phyloP scores from a whole-genome alignment of 345 rosid genomes.

The Geranium brycei region DNA sequence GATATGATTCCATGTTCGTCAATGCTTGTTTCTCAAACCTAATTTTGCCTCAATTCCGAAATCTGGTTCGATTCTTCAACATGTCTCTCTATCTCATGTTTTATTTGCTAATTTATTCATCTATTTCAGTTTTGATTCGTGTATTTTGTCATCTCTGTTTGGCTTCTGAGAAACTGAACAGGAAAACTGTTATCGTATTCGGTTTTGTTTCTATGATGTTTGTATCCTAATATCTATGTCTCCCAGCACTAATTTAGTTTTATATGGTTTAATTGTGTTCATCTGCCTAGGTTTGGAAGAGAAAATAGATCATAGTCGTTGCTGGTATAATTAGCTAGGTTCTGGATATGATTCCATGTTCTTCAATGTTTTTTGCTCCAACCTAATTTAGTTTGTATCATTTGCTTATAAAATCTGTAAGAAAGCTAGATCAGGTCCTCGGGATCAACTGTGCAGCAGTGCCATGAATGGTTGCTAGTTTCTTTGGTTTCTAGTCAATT shows the following conservation, averaged over 20 bases:
- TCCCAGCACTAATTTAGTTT: not conserved
- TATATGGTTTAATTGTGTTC: not conserved
- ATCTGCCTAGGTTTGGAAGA: not conserved
- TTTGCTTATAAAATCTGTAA: not conserved
- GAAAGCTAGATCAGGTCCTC: not conserved
- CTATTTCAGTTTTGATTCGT: not conserved
- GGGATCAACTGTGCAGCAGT: not conserved
- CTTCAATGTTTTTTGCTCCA: not conserved
- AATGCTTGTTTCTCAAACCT: no score
- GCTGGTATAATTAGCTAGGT: not conserved
- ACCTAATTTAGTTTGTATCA: not conserved
- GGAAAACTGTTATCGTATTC: no score
- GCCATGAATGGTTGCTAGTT: not conserved
- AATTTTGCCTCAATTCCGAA: slow-evolving; percentile 32
- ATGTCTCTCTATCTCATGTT: slow-evolving; percentile 23
- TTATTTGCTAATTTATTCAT: not conserved
- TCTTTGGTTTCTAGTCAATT: no score
- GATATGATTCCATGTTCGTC: no score
- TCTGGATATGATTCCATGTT: not conserved
- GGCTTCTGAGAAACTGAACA: not conserved
- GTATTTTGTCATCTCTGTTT: not conserved
- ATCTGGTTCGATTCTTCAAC: slow-evolving; percentile 57
- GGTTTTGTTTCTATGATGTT: not conserved
- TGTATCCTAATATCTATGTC: not conserved
- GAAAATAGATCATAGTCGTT: no score